A percentile compares a stretch with the other conserved stretches of the same genome.
phyloP scores from a whole-genome alignment of 2,329 filamentous ascomycete species.

The Pseudocercospora cruenta region DNA sequence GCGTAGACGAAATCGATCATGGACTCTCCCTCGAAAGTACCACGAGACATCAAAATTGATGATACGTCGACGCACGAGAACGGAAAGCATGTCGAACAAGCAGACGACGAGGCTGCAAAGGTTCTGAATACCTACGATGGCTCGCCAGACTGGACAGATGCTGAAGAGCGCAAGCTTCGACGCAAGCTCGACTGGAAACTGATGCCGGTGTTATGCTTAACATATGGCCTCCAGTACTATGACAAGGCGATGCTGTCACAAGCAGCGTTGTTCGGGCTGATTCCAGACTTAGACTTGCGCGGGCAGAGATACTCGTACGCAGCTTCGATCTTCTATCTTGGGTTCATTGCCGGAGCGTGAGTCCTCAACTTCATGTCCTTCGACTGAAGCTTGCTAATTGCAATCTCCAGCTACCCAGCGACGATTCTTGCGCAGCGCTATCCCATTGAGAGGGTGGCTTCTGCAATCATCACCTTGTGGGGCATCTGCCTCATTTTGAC shows the following conservation, averaged over 20 bases:
- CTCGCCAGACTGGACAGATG: slow-evolving; percentile 44
- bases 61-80: background rate
- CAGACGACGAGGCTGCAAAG: slow-evolving; percentile 22
- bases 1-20: background rate
- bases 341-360: slow-evolving; percentile 49
- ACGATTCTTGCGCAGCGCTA: slow-evolving; percentile 50
- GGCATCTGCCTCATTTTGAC: slow-evolving; percentile 45
- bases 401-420: slow-evolving; percentile 43
- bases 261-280: slow-evolving; percentile 52
- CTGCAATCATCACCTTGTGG: slow-evolving; percentile 44
- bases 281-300: slow-evolving; percentile 46
- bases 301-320: slow-evolving; percentile 52
- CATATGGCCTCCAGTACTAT: slow-evolving; percentile 54
- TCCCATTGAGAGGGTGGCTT: slow-evolving; percentile 52
- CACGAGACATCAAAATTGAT: background rate
- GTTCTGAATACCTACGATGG: slow-evolving; percentile 17
- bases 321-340: slow-evolving; percentile 54
- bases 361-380: background rate
- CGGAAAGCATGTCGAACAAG: slow-evolving; percentile 2
- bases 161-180: slow-evolving; percentile 48
- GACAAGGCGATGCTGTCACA: slow-evolving; percentile 60
- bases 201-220: slow-evolving; percentile 52
- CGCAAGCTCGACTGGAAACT: slow-evolving; percentile 50
- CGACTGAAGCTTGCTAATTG: background rate
- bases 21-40: background rate